phyloP scores from a whole-genome alignment of 1,284 basidiomycete genomes.

The Leccinum variabile region DNA sequence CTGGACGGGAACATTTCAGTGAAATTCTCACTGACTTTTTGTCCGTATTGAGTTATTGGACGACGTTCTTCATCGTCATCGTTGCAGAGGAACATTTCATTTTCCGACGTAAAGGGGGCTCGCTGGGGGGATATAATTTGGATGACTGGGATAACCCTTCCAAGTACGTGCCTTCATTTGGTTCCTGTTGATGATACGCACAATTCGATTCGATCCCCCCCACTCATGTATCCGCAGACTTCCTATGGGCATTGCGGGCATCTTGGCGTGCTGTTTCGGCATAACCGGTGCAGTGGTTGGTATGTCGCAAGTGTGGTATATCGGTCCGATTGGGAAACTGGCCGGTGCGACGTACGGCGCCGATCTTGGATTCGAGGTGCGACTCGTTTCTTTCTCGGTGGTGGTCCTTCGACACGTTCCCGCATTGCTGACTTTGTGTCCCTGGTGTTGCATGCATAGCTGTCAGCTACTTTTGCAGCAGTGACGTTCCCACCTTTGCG shows the following conservation, averaged over 20 bases:
- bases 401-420: background rate
- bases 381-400: constrained; percentile 1
- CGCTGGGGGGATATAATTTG: constrained; percentile 53
- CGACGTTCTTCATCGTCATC: constrained; percentile 59
- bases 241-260: constrained; percentile 56
- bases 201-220: too few relatives aligned
- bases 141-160: constrained; percentile 53
- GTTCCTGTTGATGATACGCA: background rate
- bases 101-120: constrained; percentile 46
- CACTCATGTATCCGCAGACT: constrained; percentile 33
- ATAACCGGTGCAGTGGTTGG: constrained; percentile 49
- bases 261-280: constrained; percentile 48
- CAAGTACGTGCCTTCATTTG: constrained; percentile 30
- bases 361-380: constrained; percentile 59
- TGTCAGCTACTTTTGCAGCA: constrained; percentile 45
- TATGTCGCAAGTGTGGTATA: constrained; percentile 54
- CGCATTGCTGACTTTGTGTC: background rate
- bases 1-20: constrained; percentile 61
- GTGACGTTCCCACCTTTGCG: constrained; percentile 43
- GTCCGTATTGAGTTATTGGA: constrained; percentile 65
- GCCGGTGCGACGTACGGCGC: constrained; percentile 47
- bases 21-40: constrained; percentile 55
- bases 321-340: constrained; percentile 47
- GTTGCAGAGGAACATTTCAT: constrained; percentile 59
- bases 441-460: constrained; percentile 27